Percentiles rank a stretch among this genome's conserved stretches.
phyloP scores from a whole-genome alignment of 441 rosid species.

The Adansonia gregorii region DNA sequence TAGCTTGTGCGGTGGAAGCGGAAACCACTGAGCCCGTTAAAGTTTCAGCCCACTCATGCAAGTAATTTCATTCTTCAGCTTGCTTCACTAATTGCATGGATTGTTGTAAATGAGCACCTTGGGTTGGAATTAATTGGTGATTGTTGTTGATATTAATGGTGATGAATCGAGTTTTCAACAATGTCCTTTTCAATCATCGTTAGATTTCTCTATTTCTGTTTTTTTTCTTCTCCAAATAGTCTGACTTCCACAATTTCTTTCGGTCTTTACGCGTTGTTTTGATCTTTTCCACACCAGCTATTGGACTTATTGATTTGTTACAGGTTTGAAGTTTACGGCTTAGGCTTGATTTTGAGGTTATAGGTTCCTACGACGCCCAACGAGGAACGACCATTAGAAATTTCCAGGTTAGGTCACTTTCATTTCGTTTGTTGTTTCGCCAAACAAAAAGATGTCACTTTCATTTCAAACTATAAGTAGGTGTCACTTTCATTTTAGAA shows the following conservation, averaged over 20 bases:
- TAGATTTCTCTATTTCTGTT: background rate
- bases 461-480: constrained; percentile 8
- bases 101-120: background rate
- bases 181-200: background rate
- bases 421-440: background rate
- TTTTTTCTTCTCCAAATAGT: background rate
- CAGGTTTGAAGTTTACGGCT: constrained; percentile 12
- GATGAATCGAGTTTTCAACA: background rate
- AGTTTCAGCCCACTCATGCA: background rate
- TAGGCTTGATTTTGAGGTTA: background rate
- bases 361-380: background rate
- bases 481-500: constrained; percentile 17
- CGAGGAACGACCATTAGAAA: background rate
- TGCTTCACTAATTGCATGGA: background rate
- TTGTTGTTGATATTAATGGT: background rate
- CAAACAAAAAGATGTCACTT: background rate
- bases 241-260: background rate
- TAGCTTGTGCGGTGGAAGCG: constrained; percentile 66
- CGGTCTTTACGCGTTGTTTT: background rate
- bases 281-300: background rate
- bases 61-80: background rate
- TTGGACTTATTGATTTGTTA: background rate
- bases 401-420: constrained; percentile 14
- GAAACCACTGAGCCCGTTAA: constrained; percentile 38
- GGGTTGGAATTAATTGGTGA: background rate